A percentile compares a stretch with the other conserved stretches of the same genome.
phyloP scores from a whole-genome alignment of 768 basidiomycete species.

The Mycena metata region DNA sequence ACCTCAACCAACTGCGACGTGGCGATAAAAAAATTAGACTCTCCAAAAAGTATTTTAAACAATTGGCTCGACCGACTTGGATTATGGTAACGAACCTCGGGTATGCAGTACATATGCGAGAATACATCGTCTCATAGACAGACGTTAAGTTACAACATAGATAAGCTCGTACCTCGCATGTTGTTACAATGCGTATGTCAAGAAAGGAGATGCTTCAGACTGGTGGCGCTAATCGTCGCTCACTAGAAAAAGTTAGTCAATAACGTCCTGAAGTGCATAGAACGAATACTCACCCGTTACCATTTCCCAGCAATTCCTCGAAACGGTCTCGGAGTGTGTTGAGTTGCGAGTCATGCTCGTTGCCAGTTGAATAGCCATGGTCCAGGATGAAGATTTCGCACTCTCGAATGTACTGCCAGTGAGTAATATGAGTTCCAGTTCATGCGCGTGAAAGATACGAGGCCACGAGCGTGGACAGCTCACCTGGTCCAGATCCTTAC shows the following conservation, averaged over 20 bases:
- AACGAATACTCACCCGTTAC: slow-evolving; percentile 23
- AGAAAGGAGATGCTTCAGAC: too few species aligned
- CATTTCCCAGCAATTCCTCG: slow-evolving; percentile 63
- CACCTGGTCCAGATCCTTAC: slow-evolving; percentile 78
- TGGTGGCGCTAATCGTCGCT: slow-evolving; percentile 18
- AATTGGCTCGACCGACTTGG: too few species aligned
- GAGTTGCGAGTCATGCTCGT: slow-evolving; percentile 54
- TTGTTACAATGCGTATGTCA: too few species aligned
- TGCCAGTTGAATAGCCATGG: slow-evolving; percentile 57
- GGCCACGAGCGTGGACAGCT: slow-evolving; percentile 75
- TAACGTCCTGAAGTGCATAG: not conserved
- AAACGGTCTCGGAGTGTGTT: slow-evolving; percentile 54
- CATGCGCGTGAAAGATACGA: slow-evolving; percentile 78
- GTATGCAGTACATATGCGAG: too few species aligned
- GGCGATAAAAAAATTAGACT: too few species aligned
- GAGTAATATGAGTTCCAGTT: slow-evolving; percentile 72
- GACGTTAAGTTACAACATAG: too few species aligned
- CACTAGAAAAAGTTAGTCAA: not conserved
- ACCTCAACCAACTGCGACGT: too few species aligned
- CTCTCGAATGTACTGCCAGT: slow-evolving; percentile 76
- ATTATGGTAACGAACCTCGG: too few species aligned
- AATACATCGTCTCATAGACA: too few species aligned
- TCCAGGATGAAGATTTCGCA: slow-evolving; percentile 70
- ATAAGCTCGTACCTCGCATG: too few species aligned
- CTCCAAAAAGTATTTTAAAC: too few species aligned